These are phyloP conservation scores for Russula ochroleuca DNA, from an alignment of 768 basidiomycete genomes.

Conservation along the genomic window DNA sequence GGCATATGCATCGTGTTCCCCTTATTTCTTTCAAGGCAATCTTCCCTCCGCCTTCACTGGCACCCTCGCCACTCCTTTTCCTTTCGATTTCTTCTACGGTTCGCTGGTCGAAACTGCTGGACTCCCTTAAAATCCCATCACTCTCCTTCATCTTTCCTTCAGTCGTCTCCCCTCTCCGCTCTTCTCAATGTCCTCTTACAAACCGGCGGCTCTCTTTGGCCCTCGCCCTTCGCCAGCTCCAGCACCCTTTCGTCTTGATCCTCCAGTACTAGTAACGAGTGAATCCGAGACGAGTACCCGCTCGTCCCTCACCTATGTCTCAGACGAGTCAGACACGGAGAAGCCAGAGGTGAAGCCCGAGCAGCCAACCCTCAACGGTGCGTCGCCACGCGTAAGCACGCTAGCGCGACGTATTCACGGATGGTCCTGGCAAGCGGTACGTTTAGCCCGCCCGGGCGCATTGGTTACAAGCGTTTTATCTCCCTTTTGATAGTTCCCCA, in stretches of 20 bases:
- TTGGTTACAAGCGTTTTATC: not conserved
- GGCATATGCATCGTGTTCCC: not conserved
- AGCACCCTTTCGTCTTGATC: not conserved
- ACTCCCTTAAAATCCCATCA: not conserved
- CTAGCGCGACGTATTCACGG: slow-evolving; percentile 46
- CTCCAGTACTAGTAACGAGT: too few species aligned
- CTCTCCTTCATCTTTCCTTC: not conserved
- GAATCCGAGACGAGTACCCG: not conserved
- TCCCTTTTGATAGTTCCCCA: slow-evolving; percentile 39
- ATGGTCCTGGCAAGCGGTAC: slow-evolving; percentile 49
- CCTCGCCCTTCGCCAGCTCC: not conserved
- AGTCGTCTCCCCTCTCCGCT: not conserved
- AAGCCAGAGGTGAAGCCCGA: not conserved
- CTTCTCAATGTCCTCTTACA: slow-evolving; percentile 1
- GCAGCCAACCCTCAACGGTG: not conserved
- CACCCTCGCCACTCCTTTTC: not conserved
- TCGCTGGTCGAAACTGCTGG: slow-evolving; percentile 13
- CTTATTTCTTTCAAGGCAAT: not conserved
- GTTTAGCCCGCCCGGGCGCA: slow-evolving; percentile 23
- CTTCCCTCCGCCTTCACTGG: not conserved
- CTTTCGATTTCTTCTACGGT: not conserved
- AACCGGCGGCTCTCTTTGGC: not conserved
- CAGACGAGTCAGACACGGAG: not conserved
- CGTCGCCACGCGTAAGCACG: slow-evolving; percentile 28
- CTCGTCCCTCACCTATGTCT: not conserved